Percentiles rank a stretch among this genome's conserved stretches.
phyloP scores from a whole-genome alignment of 768 basidiomycete genomes.

The Lentinula boryana region DNA sequence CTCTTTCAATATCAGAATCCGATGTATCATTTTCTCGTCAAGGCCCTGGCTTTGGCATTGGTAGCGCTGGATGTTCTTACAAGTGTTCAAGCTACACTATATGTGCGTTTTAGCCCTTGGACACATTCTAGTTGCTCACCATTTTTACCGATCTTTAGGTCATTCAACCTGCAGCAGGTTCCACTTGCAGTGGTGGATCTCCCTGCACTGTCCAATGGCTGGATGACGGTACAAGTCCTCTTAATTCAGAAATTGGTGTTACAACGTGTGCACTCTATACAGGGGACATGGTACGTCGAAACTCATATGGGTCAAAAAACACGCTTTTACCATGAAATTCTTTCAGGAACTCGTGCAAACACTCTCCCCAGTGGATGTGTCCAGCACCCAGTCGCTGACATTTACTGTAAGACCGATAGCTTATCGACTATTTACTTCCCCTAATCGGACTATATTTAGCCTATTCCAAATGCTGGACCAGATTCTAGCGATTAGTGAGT shows the following conservation, averaged over 20 bases:
- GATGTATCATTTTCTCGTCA: not conserved
- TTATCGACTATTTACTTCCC: not conserved
- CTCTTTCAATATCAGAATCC: not conserved
- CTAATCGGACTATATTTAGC: constrained; percentile 27
- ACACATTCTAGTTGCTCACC: not conserved
- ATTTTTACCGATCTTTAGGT: not conserved
- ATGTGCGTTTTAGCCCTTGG: not conserved
- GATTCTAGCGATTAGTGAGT: constrained; percentile 56
- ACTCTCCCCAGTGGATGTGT: constrained; percentile 50
- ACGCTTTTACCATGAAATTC: not conserved
- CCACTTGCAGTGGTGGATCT: constrained; percentile 47
- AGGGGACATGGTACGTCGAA: constrained; percentile 39
- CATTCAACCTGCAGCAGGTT: constrained; percentile 11
- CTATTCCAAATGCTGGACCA: constrained; percentile 49
- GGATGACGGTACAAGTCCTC: constrained; percentile 53
- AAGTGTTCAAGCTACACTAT: constrained; percentile 1
- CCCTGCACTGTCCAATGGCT: constrained; percentile 54
- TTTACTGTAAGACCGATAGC: constrained; percentile 45
- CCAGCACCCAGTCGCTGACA: constrained; percentile 34
- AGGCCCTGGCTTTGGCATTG: not conserved
- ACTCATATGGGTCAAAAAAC: not conserved
- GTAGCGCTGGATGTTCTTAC: not conserved
- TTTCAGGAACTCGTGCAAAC: constrained; percentile 51
- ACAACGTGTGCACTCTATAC: constrained; percentile 52
- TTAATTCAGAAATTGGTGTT: constrained; percentile 43